Conservation (phyloP, 78 protist species). For the Mantamonas sphyraenae region DNA sequence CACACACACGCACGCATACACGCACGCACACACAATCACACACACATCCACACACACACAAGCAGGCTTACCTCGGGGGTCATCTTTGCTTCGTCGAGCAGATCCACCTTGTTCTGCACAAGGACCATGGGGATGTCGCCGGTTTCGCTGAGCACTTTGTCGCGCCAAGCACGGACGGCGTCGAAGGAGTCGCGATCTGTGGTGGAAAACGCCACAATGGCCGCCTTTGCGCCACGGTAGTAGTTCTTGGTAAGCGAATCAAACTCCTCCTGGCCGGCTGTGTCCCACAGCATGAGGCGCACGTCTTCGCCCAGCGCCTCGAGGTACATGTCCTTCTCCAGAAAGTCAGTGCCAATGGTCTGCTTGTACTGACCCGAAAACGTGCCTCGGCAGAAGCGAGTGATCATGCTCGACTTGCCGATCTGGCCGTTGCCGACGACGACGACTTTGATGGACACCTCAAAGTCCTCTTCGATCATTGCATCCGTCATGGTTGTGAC, state of each 20-base stretch:
- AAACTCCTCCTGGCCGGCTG: conserved; percentile 35
- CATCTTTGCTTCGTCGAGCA: conserved; percentile 20
- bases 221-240: conserved; percentile 29
- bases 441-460: conserved; percentile 37
- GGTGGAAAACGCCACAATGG: conserved; percentile 34
- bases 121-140: conserved; percentile 1
- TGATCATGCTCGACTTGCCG: conserved; percentile 50
- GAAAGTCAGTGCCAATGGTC: conserved; percentile 42
- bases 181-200: conserved; percentile 36
- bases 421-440: conserved; percentile 60
- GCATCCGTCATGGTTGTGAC: background rate
- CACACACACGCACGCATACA: background rate
- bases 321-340: conserved; percentile 18
- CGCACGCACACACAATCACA: background rate
- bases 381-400: conserved; percentile 20
- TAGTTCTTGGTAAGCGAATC: conserved; percentile 17
- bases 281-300: conserved; percentile 30
- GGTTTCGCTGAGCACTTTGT: conserved; percentile 24
- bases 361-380: conserved; percentile 56
- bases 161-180: conserved; percentile 24
- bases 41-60: background rate
- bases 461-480: background rate
- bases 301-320: background rate
- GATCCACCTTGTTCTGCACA: conserved; percentile 38
- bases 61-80: background rate